These are phyloP conservation scores for Saccharomycopsis javanensis DNA, from an alignment of 805 yeast species.

Conservation along the genomic window DNA sequence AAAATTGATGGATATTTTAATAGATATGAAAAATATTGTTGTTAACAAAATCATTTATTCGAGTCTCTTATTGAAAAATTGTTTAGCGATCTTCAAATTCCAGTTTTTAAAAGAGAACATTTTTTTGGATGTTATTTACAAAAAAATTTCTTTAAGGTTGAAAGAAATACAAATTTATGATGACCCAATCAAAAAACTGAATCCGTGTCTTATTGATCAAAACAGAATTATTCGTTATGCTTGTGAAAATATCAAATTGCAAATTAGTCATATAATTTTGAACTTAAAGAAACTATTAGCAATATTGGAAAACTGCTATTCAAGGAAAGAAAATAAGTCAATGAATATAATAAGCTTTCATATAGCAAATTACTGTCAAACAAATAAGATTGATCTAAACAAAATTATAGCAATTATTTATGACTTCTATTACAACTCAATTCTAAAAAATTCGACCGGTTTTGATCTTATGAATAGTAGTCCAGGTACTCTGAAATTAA, in stretches of 20 bases:
- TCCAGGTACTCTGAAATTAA: background rate
- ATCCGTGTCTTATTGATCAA: background rate
- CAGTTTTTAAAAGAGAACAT: background rate
- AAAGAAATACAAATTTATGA: background rate
- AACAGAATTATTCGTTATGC: background rate
- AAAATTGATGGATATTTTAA: background rate
- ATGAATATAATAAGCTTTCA: background rate
- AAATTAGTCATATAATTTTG: background rate
- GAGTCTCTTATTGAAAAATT: background rate
- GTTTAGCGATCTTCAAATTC: background rate
- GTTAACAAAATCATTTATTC: background rate
- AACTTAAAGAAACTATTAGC: background rate
- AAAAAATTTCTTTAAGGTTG: background rate
- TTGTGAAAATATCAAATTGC: background rate
- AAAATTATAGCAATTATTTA: background rate
- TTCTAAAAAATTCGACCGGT: background rate
- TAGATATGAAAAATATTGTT: background rate
- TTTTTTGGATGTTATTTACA: background rate
- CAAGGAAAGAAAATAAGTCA: background rate
- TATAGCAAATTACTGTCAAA: background rate
- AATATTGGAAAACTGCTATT: background rate
- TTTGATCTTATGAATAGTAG: background rate
- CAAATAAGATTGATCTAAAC: background rate
- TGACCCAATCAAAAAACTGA: background rate
- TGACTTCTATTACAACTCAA: background rate